phyloP scores from a whole-genome alignment of 2,329 filamentous ascomycete species.

The Colletotrichum tropicicola region DNA sequence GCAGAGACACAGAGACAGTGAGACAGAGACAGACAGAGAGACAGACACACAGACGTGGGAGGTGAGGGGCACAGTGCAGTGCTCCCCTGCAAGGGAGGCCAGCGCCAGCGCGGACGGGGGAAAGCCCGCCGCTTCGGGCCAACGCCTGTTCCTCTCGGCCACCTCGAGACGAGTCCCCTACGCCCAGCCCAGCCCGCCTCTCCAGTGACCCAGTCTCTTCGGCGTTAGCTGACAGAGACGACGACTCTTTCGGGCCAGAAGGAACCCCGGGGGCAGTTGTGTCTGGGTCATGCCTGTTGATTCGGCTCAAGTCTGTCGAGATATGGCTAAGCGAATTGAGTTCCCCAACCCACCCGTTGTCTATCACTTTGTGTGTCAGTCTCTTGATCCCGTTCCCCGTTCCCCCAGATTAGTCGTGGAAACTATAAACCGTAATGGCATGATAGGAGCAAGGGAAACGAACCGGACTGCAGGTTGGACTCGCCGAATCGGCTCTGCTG shows the following conservation, averaged over 20 bases:
- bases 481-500: not conserved
- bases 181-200: not conserved
- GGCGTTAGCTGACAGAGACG: not conserved
- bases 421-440: not conserved
- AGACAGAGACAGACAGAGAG: not conserved
- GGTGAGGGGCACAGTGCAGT: not conserved
- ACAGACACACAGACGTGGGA: not conserved
- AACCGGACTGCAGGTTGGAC: not conserved
- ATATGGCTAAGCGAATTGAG: not conserved
- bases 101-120: not conserved
- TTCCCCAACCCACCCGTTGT: not conserved
- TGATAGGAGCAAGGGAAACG: conserved; percentile 1
- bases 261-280: not conserved
- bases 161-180: conserved; percentile 21
- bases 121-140: conserved; percentile 17
- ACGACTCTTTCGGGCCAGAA: not conserved
- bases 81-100: conserved; percentile 5
- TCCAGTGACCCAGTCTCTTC: not conserved
- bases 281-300: conserved; percentile 21
- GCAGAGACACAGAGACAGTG: not conserved
- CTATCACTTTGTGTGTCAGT: not conserved
- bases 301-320: conserved; percentile 20
- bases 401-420: not conserved
- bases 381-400: not conserved
- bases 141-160: conserved; percentile 18